Evolutionary conservation across 176 grass and related monocot genomes (phyloP), one percentile per base, ranked within the genome.

Genomic region (Triticum aestivum): DNA sequence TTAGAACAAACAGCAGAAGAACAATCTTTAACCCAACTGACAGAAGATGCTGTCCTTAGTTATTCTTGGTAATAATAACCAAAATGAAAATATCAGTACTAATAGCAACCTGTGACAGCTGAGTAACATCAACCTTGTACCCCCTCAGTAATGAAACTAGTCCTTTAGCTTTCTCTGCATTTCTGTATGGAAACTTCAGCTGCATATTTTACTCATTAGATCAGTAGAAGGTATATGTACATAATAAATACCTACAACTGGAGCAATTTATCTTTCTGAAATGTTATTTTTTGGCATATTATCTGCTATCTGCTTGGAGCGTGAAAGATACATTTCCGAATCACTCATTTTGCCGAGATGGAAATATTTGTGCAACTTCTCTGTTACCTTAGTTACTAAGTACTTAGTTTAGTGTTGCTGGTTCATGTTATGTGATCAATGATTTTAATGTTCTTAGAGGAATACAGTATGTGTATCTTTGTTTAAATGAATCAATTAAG

Each of bases 1-100:
- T 93, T 89, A 87, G 82, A 94, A 93, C 82, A 92, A 80, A 61
- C 80, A 84, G 73, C 82, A 54, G 82, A 86, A 78, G 88, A 89
- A 90, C 77, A 82, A 86, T 82, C 83, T 91, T 94, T 92, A 83
- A 87, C 83, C 75, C 78, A 89, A 89, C 79, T 92, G 86, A 90
- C 27, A 86, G 15, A 90, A 86, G 52, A 84, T 86, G 81, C 77
- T 82, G 34, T 77, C 75, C 66, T 85, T 82, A 61, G 79, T 82
- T 91, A 72, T 79, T 84, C 70, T 77, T 76, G 72, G 79, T 81
- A 85, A 74, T 75, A 44, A 54, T 71, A 75, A 62, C 18, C 62
- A 59, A 74, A 75, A 67, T 26, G 18, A 32, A 67, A 64, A 67
- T 85, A 17, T 58, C 61, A 58, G 30, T 80, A 82, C 65, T 44